phyloP scores from a whole-genome alignment of 108 stramenopile species.

The Pseudonitzschia pungens region DNA sequence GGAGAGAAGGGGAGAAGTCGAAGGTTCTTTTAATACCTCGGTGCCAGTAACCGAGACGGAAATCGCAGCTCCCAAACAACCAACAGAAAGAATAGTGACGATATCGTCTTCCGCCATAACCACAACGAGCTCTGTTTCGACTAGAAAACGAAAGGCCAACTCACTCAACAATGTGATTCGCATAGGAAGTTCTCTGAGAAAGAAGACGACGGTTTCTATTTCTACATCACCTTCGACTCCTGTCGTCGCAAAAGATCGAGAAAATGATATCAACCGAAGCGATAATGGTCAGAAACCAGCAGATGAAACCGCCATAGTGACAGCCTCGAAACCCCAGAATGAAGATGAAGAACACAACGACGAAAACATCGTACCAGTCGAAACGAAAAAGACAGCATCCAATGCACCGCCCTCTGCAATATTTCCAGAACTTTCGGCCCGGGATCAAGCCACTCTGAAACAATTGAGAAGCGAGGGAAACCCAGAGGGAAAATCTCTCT shows the following conservation, averaged over 20 bases:
- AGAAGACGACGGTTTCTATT: not conserved
- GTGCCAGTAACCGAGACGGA: not conserved
- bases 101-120: not conserved
- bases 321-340: not conserved
- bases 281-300: not conserved
- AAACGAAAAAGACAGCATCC: not conserved
- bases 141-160: slow-evolving; percentile 17
- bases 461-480: not conserved
- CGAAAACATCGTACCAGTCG: not conserved
- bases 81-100: not conserved
- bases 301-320: not conserved
- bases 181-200: not conserved
- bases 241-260: not conserved
- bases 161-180: slow-evolving; percentile 7
- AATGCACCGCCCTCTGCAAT: not conserved
- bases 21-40: not conserved
- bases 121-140: not conserved
- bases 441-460: slow-evolving; percentile 6
- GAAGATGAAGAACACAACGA: slow-evolving; percentile 2
- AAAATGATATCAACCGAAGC: not conserved
- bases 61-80: not conserved
- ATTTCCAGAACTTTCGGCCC: not conserved
- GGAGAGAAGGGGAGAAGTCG: not conserved
- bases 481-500: not conserved
- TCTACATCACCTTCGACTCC: not conserved